Evolutionary conservation across 495 filamentous ascomycete genomes (phyloP).

Genomic region (Ramalina intermedia): DNA sequence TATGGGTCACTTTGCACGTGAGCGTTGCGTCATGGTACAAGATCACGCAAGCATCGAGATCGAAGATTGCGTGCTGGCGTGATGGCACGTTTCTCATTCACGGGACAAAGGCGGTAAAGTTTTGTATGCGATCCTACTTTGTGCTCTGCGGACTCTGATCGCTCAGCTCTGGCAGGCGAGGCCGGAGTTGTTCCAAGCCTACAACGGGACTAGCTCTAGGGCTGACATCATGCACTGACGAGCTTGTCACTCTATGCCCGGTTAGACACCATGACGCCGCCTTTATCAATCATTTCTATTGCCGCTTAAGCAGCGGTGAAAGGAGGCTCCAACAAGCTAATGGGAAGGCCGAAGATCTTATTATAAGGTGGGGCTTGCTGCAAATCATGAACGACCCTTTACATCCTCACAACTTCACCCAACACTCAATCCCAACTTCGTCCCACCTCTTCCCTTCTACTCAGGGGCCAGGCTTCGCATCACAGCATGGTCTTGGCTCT

Average conservation of each 20-base stretch:
- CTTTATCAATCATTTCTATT: neutral
- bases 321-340: neutral
- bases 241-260: neutral
- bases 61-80: no score
- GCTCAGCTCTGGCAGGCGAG: no score
- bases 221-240: no score
- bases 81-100: no score
- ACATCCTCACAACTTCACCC: conserved; percentile 10
- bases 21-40: no score
- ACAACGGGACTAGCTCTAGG: no score
- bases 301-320: neutral
- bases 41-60: no score
- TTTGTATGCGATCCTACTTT: no score
- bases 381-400: conserved; percentile 11
- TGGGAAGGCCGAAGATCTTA: neutral
- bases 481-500: conserved; percentile 27
- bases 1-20: no score
- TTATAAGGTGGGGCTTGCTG: neutral
- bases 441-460: conserved; percentile 10
- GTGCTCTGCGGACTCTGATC: no score
- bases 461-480: conserved; percentile 15
- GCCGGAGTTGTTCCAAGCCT: no score
- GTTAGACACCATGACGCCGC: neutral
- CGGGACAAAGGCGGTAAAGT: no score
- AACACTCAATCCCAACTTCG: conserved; percentile 3